Evolutionary conservation across 192 early-diverging fungal genomes (phyloP).

Genomic region (Linnemannia hyalina): DNA sequence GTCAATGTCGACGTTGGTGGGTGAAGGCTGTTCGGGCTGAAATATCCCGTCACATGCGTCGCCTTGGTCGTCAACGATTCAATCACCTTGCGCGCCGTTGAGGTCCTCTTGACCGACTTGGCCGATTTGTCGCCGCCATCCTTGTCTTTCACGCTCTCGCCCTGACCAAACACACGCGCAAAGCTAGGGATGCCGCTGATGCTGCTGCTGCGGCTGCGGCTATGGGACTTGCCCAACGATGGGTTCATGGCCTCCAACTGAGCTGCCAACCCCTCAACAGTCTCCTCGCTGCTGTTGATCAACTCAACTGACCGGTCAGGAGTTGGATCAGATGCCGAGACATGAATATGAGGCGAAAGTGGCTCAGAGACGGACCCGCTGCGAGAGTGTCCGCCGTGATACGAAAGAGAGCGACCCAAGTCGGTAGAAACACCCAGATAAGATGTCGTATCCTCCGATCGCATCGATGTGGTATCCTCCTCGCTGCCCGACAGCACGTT

Average conservation of each 20-base stretch:
- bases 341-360: neutral
- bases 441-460: conserved; percentile 18
- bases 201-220: conserved; percentile 20
- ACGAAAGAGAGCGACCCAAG: conserved; percentile 17
- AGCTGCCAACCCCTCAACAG: conserved; percentile 28
- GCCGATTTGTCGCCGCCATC: conserved; percentile 4
- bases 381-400: neutral
- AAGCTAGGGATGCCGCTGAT: conserved; percentile 22
- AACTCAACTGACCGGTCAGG: conserved; percentile 30
- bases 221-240: neutral
- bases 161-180: conserved; percentile 17
- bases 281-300: conserved; percentile 16
- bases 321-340: conserved; percentile 33
- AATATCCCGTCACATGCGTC: conserved; percentile 50
- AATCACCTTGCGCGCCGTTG: conserved; percentile 45
- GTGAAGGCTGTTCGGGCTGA: conserved; percentile 23
- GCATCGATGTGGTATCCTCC: conserved; percentile 22
- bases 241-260: conserved; percentile 30
- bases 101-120: conserved; percentile 33
- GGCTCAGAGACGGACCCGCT: conserved; percentile 20
- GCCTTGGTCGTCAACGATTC: conserved; percentile 44
- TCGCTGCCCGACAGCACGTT: conserved; percentile 47
- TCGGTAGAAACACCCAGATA: conserved; percentile 17
- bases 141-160: conserved; percentile 14
- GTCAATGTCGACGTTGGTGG: neutral